Base-by-base conservation (phyloP, 805 yeast genomes). In the Saccharomycopsis amapae region DNA sequence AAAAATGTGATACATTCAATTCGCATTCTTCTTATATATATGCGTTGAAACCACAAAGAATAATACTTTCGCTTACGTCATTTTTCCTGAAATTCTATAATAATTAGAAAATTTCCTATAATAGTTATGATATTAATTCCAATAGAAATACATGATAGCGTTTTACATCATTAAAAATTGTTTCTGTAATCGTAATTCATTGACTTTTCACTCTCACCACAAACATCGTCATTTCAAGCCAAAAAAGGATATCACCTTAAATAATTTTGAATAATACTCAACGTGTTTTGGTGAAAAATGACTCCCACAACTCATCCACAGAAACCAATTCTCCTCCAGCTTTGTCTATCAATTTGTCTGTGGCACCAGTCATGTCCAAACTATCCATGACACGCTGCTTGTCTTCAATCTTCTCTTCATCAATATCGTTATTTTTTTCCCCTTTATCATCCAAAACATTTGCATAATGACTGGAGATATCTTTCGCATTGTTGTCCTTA, bases 311-410 rank as follows among this genome's bases (percentile, higher is more conserved):
- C 52, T 81, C 87, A 31, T 66, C 71, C 50, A 69, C 69, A 1
- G 72, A 63, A 20, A 81, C 85, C 18, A 70, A 61, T 54, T 80
- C 87, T 1, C 86, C 86, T 24, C 74, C 76, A 43, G 63, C 62
- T 30, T 65, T 67, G 28, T 72, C 75, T 22, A 79, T 62, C 48
- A 77, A 59, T 7, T 67, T 73, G 34, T 68, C 73, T 1, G 76
- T 67, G 2, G 71, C 73, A 56, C 76, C 73, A 7, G 75, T 65
- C 50, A 79, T 56, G 33, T 80, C 80, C 38, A 73, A 65, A 2
- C 81, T 71, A 48, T 78, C 85, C 3, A 78, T 68, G 41, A 63
- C 58, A 50, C 68, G 61, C 15, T 62, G 50, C 18, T 49, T 53
- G 35, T 53, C 55, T 23, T 55, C 61, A 4, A 28, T 40, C 13